Base-by-base conservation (phyloP, 192 early-diverging fungal species). In the Gonapodya sp. region DNA sequence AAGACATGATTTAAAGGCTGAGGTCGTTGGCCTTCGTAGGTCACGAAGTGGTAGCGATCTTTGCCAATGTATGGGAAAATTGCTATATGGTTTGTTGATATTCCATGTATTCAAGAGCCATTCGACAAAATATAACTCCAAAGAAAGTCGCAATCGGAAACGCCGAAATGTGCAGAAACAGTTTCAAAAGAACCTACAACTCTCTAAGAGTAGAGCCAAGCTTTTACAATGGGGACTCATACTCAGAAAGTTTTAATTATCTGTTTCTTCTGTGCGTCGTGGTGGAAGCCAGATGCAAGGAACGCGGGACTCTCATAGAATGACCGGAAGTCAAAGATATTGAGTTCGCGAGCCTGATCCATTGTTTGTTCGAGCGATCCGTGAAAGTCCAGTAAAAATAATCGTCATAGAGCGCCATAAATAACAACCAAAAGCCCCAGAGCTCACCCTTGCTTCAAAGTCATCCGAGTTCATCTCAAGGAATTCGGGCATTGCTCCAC, bases 401-500 rank as follows among this genome's bases (percentile, higher is more conserved):
- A 35, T 83, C 31, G 81, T 81, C 35, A 83, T 16, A 34, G 36
- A 84, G 1, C 0, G 32, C 33, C 16, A 16, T 14, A 83, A 34
- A 1, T 31, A 33, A 31, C n/a, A 30, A 83, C 83, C 24, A 35
- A 36, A 18, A 18, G 78, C 18, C 18, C 33, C 33, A 31, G 2
- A 16, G 35, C 35, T 80, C 35, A 83, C 86, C 84, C 87, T 83
- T 35, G 83, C 83, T 79, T 92, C 92, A 31, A 94, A 85, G 80
- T 93, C 92, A 34, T 89, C 89, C 78, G 89, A 74, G 36, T 91
- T 87, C 73, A 95, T 89, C 73, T 82, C 81, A 37, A 95, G 83
- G 78, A 86, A 85, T n/a, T 84, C 82, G 32, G 91, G 89, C 81
- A 92, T 87, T 36, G 64, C 36, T 2, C 72, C 33, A 14, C 73